A percentile compares a stretch with the other conserved stretches of the same genome.
Conservation (phyloP, 805 yeast genomes). For the Yamadazyma endophytica region DNA sequence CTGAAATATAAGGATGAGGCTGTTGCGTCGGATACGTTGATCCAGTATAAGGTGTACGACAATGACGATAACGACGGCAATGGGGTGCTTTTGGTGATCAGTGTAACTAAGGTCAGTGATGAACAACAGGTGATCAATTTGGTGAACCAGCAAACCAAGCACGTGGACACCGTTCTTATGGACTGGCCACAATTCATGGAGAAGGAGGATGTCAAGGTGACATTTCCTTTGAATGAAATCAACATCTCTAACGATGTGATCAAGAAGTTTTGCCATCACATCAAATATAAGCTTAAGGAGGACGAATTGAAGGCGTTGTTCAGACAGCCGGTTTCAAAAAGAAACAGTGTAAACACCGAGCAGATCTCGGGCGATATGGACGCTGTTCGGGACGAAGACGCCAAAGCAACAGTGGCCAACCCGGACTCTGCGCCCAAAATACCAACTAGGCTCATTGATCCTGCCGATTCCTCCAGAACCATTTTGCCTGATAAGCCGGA, state of each 20-base stretch:
- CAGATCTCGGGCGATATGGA: constrained; percentile 1
- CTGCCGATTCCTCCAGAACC: constrained; percentile 7
- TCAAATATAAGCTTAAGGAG: constrained; percentile 3
- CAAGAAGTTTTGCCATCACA: constrained; percentile 13
- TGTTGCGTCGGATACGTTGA: constrained; percentile 2
- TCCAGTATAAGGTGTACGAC: constrained; percentile 6
- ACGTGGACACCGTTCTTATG: constrained; percentile 17
- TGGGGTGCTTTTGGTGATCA: constrained; percentile 6
- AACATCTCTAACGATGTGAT: constrained; percentile 17
- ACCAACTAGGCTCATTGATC: constrained; percentile 5
- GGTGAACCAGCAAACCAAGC: constrained; percentile 8
- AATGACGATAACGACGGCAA: constrained; percentile 6
- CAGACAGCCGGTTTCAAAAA: no score
- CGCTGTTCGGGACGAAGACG: constrained; percentile 5
- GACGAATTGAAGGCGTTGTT: constrained; percentile 6
- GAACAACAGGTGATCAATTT: constrained; percentile 5
- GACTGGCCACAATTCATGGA: no score
- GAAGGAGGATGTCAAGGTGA: constrained; percentile 10
- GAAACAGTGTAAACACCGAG: constrained; percentile 3
- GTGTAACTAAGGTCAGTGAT: constrained; percentile 6
- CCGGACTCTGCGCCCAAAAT: not conserved
- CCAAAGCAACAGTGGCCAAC: not conserved
- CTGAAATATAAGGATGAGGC: constrained; percentile 3
- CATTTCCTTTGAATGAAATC: constrained; percentile 20
- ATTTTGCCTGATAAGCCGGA: constrained; percentile 45